A percentile compares a stretch with the other conserved stretches of the same genome.
Conservation (phyloP, 805 yeast species). For the Jamesozyma rosinii region DNA sequence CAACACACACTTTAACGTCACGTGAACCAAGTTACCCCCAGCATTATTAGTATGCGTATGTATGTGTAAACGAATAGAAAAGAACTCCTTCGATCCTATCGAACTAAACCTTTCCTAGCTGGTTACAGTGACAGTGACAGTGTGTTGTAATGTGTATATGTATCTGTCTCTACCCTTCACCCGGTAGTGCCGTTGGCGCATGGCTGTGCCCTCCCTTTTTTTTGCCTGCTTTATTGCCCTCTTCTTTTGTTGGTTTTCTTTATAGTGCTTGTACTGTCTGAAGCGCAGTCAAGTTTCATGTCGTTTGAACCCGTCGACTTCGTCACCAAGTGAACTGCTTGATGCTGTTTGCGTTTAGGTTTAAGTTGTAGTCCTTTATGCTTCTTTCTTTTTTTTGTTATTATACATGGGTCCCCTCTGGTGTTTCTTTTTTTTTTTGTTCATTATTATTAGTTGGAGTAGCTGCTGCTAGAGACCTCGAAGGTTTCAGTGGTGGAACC, state of each 20-base stretch:
- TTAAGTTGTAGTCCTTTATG: background rate
- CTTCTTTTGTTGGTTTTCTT: background rate
- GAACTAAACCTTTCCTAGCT: no score
- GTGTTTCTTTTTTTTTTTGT: background rate
- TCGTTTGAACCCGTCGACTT: constrained; percentile 23
- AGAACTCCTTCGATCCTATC: background rate
- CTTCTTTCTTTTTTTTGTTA: background rate
- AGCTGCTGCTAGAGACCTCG: no score
- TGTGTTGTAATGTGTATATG: no score
- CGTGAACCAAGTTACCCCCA: no score
- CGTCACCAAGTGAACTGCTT: constrained; percentile 7
- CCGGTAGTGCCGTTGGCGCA: no score
- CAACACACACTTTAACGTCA: no score
- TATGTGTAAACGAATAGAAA: background rate
- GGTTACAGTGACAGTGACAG: no score
- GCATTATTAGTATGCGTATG: background rate
- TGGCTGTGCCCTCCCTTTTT: no score
- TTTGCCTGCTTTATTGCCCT: constrained; percentile 1
- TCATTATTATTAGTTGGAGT: no score
- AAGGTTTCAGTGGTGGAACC: no score
- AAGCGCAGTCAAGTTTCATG: constrained; percentile 30
- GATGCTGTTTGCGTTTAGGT: background rate
- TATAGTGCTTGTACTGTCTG: constrained; percentile 18
- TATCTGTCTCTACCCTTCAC: no score
- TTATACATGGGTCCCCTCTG: background rate